Evolutionary conservation across 208 protist species (phyloP).

Genomic region (Acanthamoeba castellanii): DNA sequence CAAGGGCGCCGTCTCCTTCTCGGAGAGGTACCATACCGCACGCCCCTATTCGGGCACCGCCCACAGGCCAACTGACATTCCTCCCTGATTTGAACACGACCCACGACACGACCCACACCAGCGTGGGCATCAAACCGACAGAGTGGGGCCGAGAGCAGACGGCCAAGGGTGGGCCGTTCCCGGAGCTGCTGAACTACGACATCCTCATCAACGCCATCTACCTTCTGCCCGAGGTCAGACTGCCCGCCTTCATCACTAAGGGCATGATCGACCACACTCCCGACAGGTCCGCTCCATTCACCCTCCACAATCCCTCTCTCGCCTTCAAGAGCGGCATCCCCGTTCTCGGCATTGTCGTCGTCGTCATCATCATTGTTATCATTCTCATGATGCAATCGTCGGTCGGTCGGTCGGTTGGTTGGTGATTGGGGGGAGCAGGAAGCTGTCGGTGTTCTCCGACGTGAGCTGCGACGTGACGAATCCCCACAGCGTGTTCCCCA

Average conservation of each 20-base stretch:
- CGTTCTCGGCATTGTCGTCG: no score
- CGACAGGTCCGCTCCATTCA: neutral
- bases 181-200: conserved; percentile 81
- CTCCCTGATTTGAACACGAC: neutral
- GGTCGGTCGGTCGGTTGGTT: no score
- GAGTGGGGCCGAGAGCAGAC: conserved; percentile 89
- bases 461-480: conserved; percentile 89
- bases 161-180: conserved; percentile 87
- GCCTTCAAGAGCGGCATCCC: no score
- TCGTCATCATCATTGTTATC: no score
- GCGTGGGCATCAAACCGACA: conserved; percentile 15
- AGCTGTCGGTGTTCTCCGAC: conserved; percentile 83
- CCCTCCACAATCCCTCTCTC: neutral
- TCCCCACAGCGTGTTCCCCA: conserved; percentile 87
- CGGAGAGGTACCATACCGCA: neutral
- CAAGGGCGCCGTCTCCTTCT: conserved; percentile 72
- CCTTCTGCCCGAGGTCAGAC: conserved; percentile 76
- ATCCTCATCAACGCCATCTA: conserved; percentile 91
- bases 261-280: conserved; percentile 77
- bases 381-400: no score
- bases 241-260: conserved; percentile 86
- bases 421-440: neutral
- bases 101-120: neutral
- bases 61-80: neutral
- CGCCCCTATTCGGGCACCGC: neutral